Percentiles rank a stretch among this genome's conserved stretches.
These are phyloP conservation scores for Samsoniella hepiali DNA, from an alignment of 2,329 filamentous ascomycete species.

Conservation along the genomic window DNA sequence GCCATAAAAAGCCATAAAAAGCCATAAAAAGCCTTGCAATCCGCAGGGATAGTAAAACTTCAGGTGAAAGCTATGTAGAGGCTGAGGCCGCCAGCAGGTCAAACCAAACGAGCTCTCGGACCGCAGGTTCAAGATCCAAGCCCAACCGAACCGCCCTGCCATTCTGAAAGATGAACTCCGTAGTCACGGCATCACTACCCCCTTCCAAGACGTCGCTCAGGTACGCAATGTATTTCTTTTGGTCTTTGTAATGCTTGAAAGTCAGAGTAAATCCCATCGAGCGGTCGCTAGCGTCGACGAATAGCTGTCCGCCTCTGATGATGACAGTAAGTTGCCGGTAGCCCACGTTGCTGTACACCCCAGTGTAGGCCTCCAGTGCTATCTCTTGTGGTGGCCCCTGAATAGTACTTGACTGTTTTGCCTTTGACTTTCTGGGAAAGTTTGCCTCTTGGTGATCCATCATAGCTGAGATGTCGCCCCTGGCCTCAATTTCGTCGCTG, in stretches of 20 bases:
- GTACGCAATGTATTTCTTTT: neutral
- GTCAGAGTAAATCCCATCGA: neutral
- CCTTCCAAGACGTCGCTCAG: neutral
- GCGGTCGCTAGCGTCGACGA: neutral
- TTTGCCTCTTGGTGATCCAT: neutral
- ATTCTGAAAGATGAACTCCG: neutral
- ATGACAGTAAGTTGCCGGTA: conserved; percentile 25
- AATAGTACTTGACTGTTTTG: neutral
- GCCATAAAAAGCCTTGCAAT: too few species aligned
- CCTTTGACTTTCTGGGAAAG: neutral
- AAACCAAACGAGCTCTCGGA: conserved; percentile 23
- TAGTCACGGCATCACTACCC: neutral
- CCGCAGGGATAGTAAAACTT: too few species aligned
- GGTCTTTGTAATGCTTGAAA: neutral
- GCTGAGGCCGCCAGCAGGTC: neutral
- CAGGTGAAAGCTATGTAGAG: neutral
- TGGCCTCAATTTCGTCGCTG: neutral
- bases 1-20: too few species aligned
- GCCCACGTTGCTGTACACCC: conserved; percentile 18
- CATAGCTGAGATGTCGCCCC: neutral
- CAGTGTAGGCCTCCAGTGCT: neutral
- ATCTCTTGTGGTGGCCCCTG: neutral
- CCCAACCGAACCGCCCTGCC: neutral
- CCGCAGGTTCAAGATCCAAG: neutral
- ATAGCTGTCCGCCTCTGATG: neutral